These are phyloP conservation scores for Cavenderia fasciculata DNA, from an alignment of 78 protist genomes.

Conservation along the genomic window DNA sequence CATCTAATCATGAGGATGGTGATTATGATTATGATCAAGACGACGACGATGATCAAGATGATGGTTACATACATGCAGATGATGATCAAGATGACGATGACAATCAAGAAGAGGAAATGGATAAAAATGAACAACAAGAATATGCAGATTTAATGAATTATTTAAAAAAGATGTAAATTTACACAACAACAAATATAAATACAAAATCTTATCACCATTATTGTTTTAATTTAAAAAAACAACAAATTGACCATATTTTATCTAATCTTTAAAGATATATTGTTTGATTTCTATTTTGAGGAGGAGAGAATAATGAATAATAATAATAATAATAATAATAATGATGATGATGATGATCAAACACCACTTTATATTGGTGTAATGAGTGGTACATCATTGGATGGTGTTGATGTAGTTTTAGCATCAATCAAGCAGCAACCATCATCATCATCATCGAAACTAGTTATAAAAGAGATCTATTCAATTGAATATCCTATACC, in stretches of 20 bases:
- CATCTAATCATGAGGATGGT: slow-evolving; percentile 33
- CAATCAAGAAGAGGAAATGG: slow-evolving; percentile 16
- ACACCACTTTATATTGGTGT: slow-evolving; percentile 12
- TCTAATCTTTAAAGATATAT: no score
- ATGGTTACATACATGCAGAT: slow-evolving; percentile 14
- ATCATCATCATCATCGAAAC: neutral
- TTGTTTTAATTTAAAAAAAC: no score
- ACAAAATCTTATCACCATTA: no score
- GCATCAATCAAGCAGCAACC: neutral
- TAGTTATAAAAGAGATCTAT: neutral
- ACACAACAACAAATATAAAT: no score
- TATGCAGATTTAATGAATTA: slow-evolving; percentile 9
- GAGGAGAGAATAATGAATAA: no score
- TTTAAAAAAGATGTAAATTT: neutral
- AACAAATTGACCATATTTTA: no score
- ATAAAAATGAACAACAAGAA: slow-evolving; percentile 20
- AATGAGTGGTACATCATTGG: slow-evolving; percentile 13
- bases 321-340: no score
- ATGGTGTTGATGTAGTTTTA: slow-evolving; percentile 11
- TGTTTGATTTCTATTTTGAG: no score
- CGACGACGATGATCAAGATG: slow-evolving; percentile 19
- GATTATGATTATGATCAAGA: slow-evolving; percentile 4
- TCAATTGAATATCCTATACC: neutral
- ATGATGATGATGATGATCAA: no score
- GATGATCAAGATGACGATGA: neutral